Evolutionary conservation across 495 filamentous ascomycete genomes (phyloP).

Genomic region (Letharia columbiana): DNA sequence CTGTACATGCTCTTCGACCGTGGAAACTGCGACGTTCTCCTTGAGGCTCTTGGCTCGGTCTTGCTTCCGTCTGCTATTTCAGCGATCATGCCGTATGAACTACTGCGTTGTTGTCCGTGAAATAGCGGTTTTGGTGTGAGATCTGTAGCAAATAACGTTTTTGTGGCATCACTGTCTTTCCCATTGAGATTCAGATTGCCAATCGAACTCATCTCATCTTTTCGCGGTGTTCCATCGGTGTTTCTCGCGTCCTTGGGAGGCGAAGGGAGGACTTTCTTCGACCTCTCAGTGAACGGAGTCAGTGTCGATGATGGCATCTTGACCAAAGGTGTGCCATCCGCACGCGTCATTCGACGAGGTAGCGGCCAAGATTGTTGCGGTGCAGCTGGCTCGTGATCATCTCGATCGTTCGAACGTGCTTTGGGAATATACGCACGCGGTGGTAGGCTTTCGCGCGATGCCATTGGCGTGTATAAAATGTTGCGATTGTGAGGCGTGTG

Average conservation of each 20-base stretch:
- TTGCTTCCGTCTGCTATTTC: neutral
- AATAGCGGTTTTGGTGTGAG: slow-evolving; percentile 25
- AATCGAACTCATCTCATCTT: neutral
- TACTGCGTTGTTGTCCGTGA: slow-evolving; percentile 22
- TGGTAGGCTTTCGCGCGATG: slow-evolving; percentile 35
- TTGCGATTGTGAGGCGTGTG: slow-evolving; percentile 35
- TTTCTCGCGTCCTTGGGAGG: neutral
- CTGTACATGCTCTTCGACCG: slow-evolving; percentile 26
- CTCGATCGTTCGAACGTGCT: slow-evolving; percentile 1
- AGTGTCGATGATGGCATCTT: slow-evolving; percentile 7
- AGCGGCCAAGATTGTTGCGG: slow-evolving; percentile 21
- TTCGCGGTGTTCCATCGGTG: no score
- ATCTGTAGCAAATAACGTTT: neutral
- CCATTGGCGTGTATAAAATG: slow-evolving; percentile 36
- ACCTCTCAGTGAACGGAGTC: slow-evolving; percentile 1
- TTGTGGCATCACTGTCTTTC: neutral
- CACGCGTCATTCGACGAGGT: slow-evolving; percentile 21
- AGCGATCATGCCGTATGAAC: slow-evolving; percentile 13
- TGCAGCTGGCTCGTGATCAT: slow-evolving; percentile 6
- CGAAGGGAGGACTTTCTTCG: neutral
- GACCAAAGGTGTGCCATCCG: slow-evolving; percentile 9
- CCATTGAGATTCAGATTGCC: neutral
- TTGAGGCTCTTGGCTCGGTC: slow-evolving; percentile 6
- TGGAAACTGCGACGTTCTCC: slow-evolving; percentile 6
- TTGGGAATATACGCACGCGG: slow-evolving; percentile 8